Evolutionary conservation across 345 rosid genomes (phyloP).

Genomic region (Combretum micranthum): DNA sequence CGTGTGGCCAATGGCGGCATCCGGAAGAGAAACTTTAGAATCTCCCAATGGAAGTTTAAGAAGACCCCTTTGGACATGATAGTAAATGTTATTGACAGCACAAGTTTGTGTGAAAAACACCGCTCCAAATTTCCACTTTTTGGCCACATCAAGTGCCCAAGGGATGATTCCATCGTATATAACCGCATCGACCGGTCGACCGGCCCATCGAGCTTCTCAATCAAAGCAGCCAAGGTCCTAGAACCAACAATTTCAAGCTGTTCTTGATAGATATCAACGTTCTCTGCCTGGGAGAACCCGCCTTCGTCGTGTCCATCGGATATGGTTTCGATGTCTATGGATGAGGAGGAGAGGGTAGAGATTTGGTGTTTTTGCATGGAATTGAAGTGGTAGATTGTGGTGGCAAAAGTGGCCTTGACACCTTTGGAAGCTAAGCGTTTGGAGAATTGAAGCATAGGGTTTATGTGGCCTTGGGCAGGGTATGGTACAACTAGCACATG

Average conservation of each 20-base stretch:
- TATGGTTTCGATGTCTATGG: no score
- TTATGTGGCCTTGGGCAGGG: conserved; percentile 2
- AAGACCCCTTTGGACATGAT: conserved; percentile 19
- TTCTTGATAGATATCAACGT: no score
- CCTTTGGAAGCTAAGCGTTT: conserved; percentile 1
- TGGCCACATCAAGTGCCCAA: conserved; percentile 39
- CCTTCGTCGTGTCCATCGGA: no score
- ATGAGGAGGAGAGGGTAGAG: no score
- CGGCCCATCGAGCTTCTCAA: conserved; percentile 13
- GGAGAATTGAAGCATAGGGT: conserved; percentile 1
- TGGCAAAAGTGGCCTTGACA: not conserved
- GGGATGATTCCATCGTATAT: conserved; percentile 28
- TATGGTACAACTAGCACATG: not conserved
- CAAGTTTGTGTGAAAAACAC: conserved; percentile 31
- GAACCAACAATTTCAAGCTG: conserved; percentile 11
- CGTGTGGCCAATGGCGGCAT: conserved; percentile 24
- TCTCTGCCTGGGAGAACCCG: no score
- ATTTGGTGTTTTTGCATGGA: no score
- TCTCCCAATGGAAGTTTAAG: conserved; percentile 20
- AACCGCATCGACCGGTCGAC: conserved; percentile 8
- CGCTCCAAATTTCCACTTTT: conserved; percentile 19
- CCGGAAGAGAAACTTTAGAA: conserved; percentile 13
- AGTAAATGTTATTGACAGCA: conserved; percentile 25
- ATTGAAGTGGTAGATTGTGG: not conserved
- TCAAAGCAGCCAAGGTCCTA: conserved; percentile 15